phyloP scores from a whole-genome alignment of 192 early-diverging fungal genomes.

The Entrophospora sp. region DNA sequence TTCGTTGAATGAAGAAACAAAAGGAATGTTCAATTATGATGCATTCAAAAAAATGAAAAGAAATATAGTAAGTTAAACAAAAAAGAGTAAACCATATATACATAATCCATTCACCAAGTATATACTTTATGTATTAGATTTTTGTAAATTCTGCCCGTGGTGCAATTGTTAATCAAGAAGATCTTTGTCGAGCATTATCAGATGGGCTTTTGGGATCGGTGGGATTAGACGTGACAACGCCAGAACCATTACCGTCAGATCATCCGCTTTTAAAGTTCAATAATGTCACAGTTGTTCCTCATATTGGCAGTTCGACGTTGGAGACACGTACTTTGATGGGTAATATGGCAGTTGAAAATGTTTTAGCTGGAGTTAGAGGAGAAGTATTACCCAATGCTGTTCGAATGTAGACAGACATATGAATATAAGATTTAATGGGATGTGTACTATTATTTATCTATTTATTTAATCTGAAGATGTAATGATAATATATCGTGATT shows the following conservation, averaged over 20 bases:
- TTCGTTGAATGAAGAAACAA: slow-evolving; percentile 60
- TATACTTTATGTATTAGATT: slow-evolving; percentile 29
- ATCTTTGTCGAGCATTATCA: slow-evolving; percentile 56
- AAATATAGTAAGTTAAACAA: slow-evolving; percentile 30
- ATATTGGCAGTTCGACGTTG: slow-evolving; percentile 70
- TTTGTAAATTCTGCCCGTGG: slow-evolving; percentile 81
- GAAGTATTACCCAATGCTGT: slow-evolving; percentile 28
- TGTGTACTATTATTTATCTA: too few species aligned
- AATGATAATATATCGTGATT: too few species aligned
- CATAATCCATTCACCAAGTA: neutral
- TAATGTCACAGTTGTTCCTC: slow-evolving; percentile 71
- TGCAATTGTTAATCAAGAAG: slow-evolving; percentile 67
- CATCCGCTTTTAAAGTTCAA: slow-evolving; percentile 51
- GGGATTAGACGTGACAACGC: slow-evolving; percentile 81
- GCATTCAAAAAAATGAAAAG: slow-evolving; percentile 67
- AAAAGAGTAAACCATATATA: neutral
- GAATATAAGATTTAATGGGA: too few species aligned
- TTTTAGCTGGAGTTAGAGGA: slow-evolving; percentile 49
- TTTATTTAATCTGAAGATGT: too few species aligned
- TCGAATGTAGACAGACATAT: too few species aligned
- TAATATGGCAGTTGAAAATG: slow-evolving; percentile 65
- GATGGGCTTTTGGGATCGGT: slow-evolving; percentile 50
- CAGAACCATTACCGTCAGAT: slow-evolving; percentile 66
- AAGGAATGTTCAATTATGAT: slow-evolving; percentile 55
- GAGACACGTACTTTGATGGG: slow-evolving; percentile 81